These are phyloP conservation scores for Alnus glutinosa DNA, from an alignment of 306 rosid genomes.

Conservation along the genomic window DNA sequence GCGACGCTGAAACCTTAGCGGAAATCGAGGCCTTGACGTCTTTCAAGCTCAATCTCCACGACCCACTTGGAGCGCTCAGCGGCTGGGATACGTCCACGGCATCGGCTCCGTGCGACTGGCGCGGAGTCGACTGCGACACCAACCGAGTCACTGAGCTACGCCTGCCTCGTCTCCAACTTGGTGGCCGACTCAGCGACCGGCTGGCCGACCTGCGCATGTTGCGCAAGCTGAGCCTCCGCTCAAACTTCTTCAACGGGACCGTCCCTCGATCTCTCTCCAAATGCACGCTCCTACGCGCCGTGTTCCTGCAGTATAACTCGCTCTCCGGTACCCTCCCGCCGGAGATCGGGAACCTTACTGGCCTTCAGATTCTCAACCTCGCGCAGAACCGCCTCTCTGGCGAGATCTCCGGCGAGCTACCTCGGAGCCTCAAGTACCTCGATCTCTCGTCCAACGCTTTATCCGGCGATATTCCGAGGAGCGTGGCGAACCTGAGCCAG, in stretches of 20 bases:
- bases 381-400: slow-evolving; percentile 83
- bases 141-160: slow-evolving; percentile 73
- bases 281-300: slow-evolving; percentile 62
- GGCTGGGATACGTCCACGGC: slow-evolving; percentile 76
- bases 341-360: slow-evolving; percentile 64
- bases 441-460: slow-evolving; percentile 82
- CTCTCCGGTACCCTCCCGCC: slow-evolving; percentile 70
- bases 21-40: slow-evolving; percentile 77
- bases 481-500: slow-evolving; percentile 48
- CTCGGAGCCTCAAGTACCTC: slow-evolving; percentile 49
- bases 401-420: slow-evolving; percentile 48
- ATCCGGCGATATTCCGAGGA: slow-evolving; percentile 72
- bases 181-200: slow-evolving; percentile 65
- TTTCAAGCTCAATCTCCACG: slow-evolving; percentile 70
- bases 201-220: slow-evolving; percentile 57
- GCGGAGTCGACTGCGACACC: slow-evolving; percentile 52
- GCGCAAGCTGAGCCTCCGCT: slow-evolving; percentile 69
- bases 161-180: slow-evolving; percentile 74
- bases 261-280: slow-evolving; percentile 61
- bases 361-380: slow-evolving; percentile 57
- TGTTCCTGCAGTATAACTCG: slow-evolving; percentile 73
- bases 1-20: slow-evolving; percentile 30
- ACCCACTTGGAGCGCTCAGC: slow-evolving; percentile 61
- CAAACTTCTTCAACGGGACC: slow-evolving; percentile 76
- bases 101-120: slow-evolving; percentile 90